phyloP scores from a whole-genome alignment of 768 basidiomycete species.

The Agrocybe praecox region DNA sequence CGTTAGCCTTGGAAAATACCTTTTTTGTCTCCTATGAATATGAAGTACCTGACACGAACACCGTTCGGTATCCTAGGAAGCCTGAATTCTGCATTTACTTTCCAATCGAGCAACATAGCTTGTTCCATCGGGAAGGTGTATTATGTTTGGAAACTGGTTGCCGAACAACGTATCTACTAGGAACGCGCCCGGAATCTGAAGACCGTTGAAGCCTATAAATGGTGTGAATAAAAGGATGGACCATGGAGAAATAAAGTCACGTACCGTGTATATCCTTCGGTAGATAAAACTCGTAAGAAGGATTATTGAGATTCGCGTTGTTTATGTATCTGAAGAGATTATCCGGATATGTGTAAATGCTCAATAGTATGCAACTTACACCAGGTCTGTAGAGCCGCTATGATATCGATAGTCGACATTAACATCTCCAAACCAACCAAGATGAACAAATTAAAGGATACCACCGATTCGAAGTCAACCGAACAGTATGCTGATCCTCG shows the following conservation, averaged over 20 bases:
- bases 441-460: too few species aligned
- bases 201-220: neutral
- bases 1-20: too few species aligned
- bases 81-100: neutral
- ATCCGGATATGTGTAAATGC: neutral
- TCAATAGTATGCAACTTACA: neutral
- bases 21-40: too few species aligned
- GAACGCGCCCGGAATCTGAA: neutral
- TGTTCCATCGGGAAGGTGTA: neutral
- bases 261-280: neutral
- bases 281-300: neutral
- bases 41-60: neutral
- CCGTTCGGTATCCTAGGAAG: neutral
- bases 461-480: too few species aligned
- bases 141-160: neutral
- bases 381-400: neutral
- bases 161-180: neutral
- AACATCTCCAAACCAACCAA: too few species aligned
- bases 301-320: neutral
- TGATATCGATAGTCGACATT: too few species aligned
- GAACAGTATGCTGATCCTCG: too few species aligned
- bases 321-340: neutral
- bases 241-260: neutral
- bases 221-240: neutral
- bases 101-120: neutral